Percentiles rank a stretch among this genome's conserved stretches.
These are phyloP conservation scores for Penicillium canescens DNA, from an alignment of 495 filamentous ascomycete species.

Conservation along the genomic window DNA sequence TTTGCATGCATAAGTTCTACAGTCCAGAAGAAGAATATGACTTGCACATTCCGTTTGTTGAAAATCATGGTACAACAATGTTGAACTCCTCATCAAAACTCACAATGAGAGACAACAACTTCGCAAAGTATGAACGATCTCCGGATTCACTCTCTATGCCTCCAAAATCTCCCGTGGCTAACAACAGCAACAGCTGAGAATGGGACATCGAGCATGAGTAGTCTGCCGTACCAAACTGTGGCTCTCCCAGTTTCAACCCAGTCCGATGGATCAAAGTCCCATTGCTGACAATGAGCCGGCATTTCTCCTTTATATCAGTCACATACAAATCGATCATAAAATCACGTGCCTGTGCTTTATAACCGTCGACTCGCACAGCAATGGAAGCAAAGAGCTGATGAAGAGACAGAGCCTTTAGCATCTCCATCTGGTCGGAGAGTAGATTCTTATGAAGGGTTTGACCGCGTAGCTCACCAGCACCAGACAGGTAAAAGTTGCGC, in stretches of 20 bases:
- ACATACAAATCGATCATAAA: constrained; percentile 13
- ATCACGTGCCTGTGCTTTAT: constrained; percentile 3
- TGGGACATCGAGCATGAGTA: background rate
- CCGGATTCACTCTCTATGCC: too few relatives aligned
- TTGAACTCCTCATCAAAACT: too few relatives aligned
- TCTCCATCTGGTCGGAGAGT: background rate
- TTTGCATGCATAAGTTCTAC: too few relatives aligned
- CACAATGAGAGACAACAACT: too few relatives aligned
- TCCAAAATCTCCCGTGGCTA: too few relatives aligned
- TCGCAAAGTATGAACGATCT: too few relatives aligned
- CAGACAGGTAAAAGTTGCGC: constrained; percentile 20
- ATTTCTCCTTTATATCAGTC: constrained; percentile 7
- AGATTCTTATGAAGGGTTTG: background rate
- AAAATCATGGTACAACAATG: too few relatives aligned
- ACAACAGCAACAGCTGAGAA: too few relatives aligned
- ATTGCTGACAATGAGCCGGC: constrained; percentile 18
- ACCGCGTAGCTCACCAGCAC: constrained; percentile 13
- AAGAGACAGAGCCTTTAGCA: constrained; percentile 7
- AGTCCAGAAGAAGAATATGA: too few relatives aligned
- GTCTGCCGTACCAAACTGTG: background rate
- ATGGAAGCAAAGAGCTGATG: constrained; percentile 12
- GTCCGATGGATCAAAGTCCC: constrained; percentile 12
- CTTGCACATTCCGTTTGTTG: too few relatives aligned
- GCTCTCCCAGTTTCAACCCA: background rate
- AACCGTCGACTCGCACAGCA: constrained; percentile 14